Evolutionary conservation across 2,329 filamentous ascomycete species (phyloP).

Genomic region (Monilinia vaccinii-corymbosi): DNA sequence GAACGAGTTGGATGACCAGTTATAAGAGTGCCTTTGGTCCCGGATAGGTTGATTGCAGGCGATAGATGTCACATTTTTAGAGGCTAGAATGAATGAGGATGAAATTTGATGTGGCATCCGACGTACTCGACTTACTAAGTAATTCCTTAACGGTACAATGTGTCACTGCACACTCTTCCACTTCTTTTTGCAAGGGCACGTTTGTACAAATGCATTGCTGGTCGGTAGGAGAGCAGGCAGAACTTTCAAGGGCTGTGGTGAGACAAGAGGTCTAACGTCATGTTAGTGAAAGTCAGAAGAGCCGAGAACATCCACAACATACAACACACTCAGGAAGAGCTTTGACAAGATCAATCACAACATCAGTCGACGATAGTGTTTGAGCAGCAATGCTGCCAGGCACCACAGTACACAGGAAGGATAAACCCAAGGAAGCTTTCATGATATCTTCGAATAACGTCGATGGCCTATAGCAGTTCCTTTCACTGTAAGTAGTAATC

Average conservation of each 20-base stretch:
- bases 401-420: neutral
- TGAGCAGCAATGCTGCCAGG: neutral
- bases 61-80: constrained; percentile 2
- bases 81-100: neutral
- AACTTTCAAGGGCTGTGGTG: neutral
- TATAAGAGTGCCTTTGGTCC: neutral
- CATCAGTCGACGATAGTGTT: neutral
- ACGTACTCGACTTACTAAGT: neutral
- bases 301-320: neutral
- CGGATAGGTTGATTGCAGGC: neutral
- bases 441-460: neutral
- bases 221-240: constrained; percentile 2
- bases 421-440: neutral
- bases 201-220: constrained; percentile 7
- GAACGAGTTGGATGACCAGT: neutral
- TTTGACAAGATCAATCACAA: neutral
- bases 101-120: neutral
- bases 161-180: neutral
- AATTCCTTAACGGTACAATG: neutral
- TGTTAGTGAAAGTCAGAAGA: neutral
- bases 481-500: neutral
- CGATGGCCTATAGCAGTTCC: neutral
- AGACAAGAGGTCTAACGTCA: neutral
- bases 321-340: constrained; percentile 4
- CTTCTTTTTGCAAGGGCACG: neutral